These are phyloP conservation scores for Graphium sp. DNA, from an alignment of 2,329 filamentous ascomycete species.

Conservation along the genomic window DNA sequence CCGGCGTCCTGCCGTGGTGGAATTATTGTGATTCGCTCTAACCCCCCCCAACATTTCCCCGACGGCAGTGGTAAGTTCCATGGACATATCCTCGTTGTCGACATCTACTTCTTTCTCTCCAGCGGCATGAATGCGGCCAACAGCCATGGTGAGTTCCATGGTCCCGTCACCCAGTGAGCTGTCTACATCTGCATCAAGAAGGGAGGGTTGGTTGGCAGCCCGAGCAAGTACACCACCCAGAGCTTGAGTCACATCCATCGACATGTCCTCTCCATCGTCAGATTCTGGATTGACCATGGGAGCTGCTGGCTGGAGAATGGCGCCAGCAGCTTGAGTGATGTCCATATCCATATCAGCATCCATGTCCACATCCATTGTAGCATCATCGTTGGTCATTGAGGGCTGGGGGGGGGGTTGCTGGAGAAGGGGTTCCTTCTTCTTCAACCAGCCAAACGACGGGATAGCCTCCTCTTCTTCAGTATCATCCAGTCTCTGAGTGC, in stretches of 20 bases:
- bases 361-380: constrained; percentile 20
- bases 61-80: constrained; percentile 58
- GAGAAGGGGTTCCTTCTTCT: constrained; percentile 21
- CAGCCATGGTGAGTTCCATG: constrained; percentile 73
- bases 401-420: constrained; percentile 6
- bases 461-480: constrained; percentile 46
- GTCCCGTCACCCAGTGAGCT: constrained; percentile 29
- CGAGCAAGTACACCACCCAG: constrained; percentile 61
- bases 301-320: constrained; percentile 25
- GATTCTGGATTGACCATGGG: constrained; percentile 10
- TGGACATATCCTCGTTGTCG: constrained; percentile 55
- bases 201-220: constrained; percentile 9
- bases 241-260: constrained; percentile 83
- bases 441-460: constrained; percentile 60
- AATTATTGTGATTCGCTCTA: constrained; percentile 11
- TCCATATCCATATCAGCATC: constrained; percentile 40
- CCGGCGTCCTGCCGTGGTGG: constrained; percentile 12
- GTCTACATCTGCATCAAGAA: constrained; percentile 13
- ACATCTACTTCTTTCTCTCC: constrained; percentile 16
- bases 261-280: constrained; percentile 50
- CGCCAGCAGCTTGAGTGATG: constrained; percentile 35
- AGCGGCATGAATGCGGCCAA: constrained; percentile 48
- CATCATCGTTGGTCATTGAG: not conserved
- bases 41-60: constrained; percentile 24
- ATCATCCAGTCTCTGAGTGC: constrained; percentile 43